A percentile compares a stretch with the other conserved stretches of the same genome.
phyloP scores from a whole-genome alignment of 192 early-diverging fungal species.

The Phycomyces blakesleeanus region DNA sequence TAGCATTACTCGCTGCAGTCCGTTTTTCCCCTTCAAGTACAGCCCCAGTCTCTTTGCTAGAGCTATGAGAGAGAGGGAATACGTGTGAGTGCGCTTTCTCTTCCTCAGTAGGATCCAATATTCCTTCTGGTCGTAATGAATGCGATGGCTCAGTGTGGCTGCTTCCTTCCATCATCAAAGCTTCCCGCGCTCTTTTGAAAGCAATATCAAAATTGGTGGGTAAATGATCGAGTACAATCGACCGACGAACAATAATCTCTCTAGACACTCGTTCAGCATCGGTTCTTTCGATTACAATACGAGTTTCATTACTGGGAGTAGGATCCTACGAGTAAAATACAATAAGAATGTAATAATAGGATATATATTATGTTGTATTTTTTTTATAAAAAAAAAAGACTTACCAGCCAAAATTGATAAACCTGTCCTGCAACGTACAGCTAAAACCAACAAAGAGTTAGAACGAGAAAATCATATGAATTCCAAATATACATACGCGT shows the following conservation, averaged over 20 bases:
- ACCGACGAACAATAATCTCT: slow-evolving; percentile 29
- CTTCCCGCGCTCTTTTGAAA: slow-evolving; percentile 25
- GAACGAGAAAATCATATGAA: neutral
- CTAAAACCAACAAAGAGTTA: slow-evolving; percentile 11
- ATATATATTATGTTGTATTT: neutral
- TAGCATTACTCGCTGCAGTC: neutral
- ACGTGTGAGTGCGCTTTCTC: neutral
- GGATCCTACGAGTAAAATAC: too few species aligned
- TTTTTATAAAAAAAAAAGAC: neutral
- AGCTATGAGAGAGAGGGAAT: neutral
- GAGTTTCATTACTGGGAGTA: slow-evolving; percentile 31
- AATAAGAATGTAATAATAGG: too few species aligned
- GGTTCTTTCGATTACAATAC: slow-evolving; percentile 34
- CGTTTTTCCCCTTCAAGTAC: neutral
- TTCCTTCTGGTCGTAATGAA: slow-evolving; percentile 2
- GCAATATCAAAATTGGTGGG: slow-evolving; percentile 36
- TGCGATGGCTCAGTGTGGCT: neutral
- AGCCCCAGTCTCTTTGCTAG: neutral
- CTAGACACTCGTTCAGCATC: slow-evolving; percentile 25
- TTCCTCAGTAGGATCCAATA: neutral
- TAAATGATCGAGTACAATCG: slow-evolving; percentile 32
- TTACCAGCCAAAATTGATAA: slow-evolving; percentile 38
- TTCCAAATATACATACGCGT: slow-evolving; percentile 20
- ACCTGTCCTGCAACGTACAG: slow-evolving; percentile 36
- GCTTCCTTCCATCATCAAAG: slow-evolving; percentile 18